These are phyloP conservation scores for Luvunga scandens DNA, from an alignment of 345 rosid genomes.

Conservation along the genomic window DNA sequence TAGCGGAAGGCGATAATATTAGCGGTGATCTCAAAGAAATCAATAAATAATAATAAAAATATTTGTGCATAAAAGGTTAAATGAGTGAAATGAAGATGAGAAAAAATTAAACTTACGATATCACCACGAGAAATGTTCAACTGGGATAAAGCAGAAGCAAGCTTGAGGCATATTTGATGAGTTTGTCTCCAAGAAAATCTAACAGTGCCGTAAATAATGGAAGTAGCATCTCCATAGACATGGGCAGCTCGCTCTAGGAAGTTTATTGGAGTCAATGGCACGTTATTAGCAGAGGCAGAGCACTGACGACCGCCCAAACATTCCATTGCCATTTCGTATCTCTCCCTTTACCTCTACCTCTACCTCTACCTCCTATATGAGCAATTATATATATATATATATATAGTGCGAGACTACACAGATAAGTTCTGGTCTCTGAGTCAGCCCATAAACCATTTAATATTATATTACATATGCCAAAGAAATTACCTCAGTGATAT, in stretches of 20 bases:
- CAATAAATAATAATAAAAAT: too few species aligned
- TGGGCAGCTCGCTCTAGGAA: conserved; percentile 57
- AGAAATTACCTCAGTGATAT: too few species aligned
- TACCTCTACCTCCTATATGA: too few species aligned
- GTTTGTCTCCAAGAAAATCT: conserved; percentile 66
- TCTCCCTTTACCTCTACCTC: not conserved
- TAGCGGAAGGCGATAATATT: too few species aligned
- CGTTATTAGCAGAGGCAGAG: conserved; percentile 55
- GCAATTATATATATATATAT: too few species aligned
- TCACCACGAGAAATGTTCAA: conserved; percentile 43
- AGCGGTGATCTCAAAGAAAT: too few species aligned
- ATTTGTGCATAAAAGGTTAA: too few species aligned
- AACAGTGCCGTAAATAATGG: conserved; percentile 49
- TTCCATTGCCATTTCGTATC: conserved; percentile 30
- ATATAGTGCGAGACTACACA: not conserved
- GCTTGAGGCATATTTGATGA: conserved; percentile 47
- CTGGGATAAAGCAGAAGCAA: conserved; percentile 63
- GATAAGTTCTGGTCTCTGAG: not conserved
- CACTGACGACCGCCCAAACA: conserved; percentile 25
- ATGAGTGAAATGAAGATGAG: too few species aligned
- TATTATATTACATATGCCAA: too few species aligned
- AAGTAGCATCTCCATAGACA: conserved; percentile 41
- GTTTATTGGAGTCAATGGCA: conserved; percentile 60
- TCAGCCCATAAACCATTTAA: not conserved
- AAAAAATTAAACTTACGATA: conserved; percentile 39